A percentile compares a stretch with the other conserved stretches of the same genome.
These are phyloP conservation scores for Dalbergia oliveri DNA, from an alignment of 306 rosid genomes.

Conservation along the genomic window DNA sequence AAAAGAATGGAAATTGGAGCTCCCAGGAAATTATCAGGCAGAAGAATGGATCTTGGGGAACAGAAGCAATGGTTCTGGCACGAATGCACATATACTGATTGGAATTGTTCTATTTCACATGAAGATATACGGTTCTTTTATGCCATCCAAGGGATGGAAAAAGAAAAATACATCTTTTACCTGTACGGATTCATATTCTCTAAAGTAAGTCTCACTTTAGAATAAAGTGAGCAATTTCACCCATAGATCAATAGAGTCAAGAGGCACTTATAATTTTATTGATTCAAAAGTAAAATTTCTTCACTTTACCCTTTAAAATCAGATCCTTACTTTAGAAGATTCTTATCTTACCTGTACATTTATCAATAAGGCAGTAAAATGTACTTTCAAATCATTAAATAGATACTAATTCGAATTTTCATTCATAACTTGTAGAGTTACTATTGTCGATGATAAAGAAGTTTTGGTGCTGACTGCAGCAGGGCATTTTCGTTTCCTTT, in stretches of 20 bases:
- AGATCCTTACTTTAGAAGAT: too few relatives aligned
- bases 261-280: too few relatives aligned
- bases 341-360: conserved; percentile 32
- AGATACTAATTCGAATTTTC: conserved; percentile 32
- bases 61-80: conserved; percentile 39
- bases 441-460: not conserved
- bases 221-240: too few relatives aligned
- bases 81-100: conserved; percentile 35
- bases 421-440: conserved; percentile 19
- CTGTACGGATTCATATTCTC: too few relatives aligned
- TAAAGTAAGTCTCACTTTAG: too few relatives aligned
- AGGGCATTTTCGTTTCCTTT: not conserved
- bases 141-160: not conserved
- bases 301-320: too few relatives aligned
- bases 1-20: conserved; percentile 33
- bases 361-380: conserved; percentile 17
- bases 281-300: too few relatives aligned
- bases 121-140: conserved; percentile 31
- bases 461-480: conserved; percentile 4
- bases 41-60: conserved; percentile 30
- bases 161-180: conserved; percentile 39
- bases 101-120: conserved; percentile 22
- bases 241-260: too few relatives aligned
- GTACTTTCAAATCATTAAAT: conserved; percentile 25
- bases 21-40: conserved; percentile 41